A percentile compares a stretch with the other conserved stretches of the same genome.
phyloP scores from a whole-genome alignment of 345 rosid species.

The Cardamine occulta region DNA sequence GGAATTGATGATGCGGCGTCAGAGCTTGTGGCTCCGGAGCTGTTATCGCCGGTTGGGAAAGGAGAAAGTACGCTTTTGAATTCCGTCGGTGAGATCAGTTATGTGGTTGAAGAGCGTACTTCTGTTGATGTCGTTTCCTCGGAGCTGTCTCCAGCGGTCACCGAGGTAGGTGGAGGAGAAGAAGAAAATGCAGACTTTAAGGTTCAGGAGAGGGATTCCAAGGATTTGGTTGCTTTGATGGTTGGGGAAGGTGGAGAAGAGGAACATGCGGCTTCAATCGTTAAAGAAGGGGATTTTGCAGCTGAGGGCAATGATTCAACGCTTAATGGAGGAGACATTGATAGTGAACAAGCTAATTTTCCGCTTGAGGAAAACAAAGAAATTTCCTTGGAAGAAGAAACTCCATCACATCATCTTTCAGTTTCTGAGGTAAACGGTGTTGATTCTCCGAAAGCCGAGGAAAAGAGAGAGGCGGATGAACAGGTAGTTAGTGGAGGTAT shows the following conservation, averaged over 20 bases:
- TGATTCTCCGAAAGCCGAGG: constrained; percentile 5
- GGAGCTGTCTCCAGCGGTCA: constrained; percentile 25
- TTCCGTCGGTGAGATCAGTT: constrained; percentile 33
- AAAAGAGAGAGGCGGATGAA: constrained; percentile 27
- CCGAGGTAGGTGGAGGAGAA: constrained; percentile 35
- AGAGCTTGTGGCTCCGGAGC: constrained; percentile 5
- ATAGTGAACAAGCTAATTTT: not conserved
- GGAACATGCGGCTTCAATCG: constrained; percentile 28
- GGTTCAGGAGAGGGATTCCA: constrained; percentile 30
- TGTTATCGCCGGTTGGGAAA: not conserved
- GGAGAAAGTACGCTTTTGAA: constrained; percentile 15
- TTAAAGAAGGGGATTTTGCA: constrained; percentile 23
- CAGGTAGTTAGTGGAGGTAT: constrained; percentile 8
- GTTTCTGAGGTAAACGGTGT: constrained; percentile 21
- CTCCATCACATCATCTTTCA: not conserved
- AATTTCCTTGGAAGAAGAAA: constrained; percentile 30
- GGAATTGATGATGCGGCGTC: not conserved
- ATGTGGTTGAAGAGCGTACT: constrained; percentile 2
- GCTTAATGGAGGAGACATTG: constrained; percentile 19
- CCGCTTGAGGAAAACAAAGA: constrained; percentile 21
- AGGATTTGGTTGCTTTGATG: constrained; percentile 19
- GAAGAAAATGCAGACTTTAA: constrained; percentile 26
- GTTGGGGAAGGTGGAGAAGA: constrained; percentile 32
- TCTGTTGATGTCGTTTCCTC: constrained; percentile 11
- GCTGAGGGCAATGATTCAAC: constrained; percentile 28